Evolutionary conservation across 805 yeast genomes (phyloP).

Genomic region (Metschnikowia lochheadii): DNA sequence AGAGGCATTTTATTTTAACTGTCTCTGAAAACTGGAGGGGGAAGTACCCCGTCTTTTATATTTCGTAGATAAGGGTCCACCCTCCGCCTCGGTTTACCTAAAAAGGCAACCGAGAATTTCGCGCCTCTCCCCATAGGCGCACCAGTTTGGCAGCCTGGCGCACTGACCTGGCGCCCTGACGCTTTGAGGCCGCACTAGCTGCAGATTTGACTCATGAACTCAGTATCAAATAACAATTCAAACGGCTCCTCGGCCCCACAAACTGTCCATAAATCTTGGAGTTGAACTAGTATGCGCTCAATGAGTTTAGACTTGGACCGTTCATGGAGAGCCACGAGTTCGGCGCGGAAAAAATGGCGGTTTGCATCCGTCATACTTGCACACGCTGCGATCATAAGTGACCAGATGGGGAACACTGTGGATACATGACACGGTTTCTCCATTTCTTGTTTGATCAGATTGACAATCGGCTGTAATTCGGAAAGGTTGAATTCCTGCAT

Average conservation of each 20-base stretch:
- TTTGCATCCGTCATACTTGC: conserved; percentile 4
- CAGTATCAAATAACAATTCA: conserved; percentile 12
- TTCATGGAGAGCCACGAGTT: conserved; percentile 3
- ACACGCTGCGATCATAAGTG: conserved; percentile 15
- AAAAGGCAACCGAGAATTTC: conserved; percentile 1
- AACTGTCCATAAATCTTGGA: conserved; percentile 14
- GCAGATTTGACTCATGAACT: conserved; percentile 14
- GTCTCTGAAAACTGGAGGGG: not conserved
- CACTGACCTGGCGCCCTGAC: no score
- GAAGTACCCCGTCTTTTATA: not conserved
- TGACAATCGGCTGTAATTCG: conserved; percentile 5
- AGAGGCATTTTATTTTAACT: conserved; percentile 6
- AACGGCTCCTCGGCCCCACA: conserved; percentile 15
- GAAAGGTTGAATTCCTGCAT: not conserved
- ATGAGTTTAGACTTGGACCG: conserved; percentile 10
- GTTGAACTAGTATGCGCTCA: conserved; percentile 8
- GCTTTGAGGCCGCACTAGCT: conserved; percentile 1
- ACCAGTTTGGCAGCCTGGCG: no score
- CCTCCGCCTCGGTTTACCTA: not conserved
- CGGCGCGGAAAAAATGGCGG: conserved; percentile 7
- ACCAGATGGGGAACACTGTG: conserved; percentile 16
- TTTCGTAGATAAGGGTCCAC: not conserved
- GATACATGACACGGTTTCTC: conserved; percentile 5
- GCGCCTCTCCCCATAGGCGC: not conserved
- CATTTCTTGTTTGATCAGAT: conserved; percentile 8